Conservation (phyloP, 2,329 filamentous ascomycete species). For the Aspergillus japonicus region DNA sequence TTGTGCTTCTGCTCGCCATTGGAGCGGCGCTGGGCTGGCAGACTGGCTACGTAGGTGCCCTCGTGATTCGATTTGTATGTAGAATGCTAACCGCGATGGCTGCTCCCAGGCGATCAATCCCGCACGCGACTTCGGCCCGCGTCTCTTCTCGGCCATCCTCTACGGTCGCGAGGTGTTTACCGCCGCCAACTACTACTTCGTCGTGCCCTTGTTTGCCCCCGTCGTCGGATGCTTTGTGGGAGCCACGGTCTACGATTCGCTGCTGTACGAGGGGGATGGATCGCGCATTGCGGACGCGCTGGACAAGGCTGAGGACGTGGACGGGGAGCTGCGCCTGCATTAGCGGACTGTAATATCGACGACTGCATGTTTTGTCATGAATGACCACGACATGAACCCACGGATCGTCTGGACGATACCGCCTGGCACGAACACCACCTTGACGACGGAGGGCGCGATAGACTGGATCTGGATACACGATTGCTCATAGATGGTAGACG, state of each 20-base stretch:
- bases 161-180: slow-evolving; percentile 33
- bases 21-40: slow-evolving; percentile 35
- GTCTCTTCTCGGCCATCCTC: slow-evolving; percentile 31
- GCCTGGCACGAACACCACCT: background rate
- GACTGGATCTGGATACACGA: background rate
- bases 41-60: slow-evolving; percentile 32
- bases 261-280: slow-evolving; percentile 31
- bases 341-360: background rate
- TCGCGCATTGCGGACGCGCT: slow-evolving; percentile 31
- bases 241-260: slow-evolving; percentile 26
- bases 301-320: slow-evolving; percentile 22
- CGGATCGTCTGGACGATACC: background rate
- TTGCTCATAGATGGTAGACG: background rate
- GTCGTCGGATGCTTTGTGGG: slow-evolving; percentile 29
- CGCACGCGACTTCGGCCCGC: slow-evolving; percentile 31
- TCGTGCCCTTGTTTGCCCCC: slow-evolving; percentile 30
- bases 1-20: slow-evolving; percentile 29
- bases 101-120: slow-evolving; percentile 30
- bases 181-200: slow-evolving; percentile 28
- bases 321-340: slow-evolving; percentile 24
- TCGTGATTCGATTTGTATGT: background rate
- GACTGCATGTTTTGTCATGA: background rate
- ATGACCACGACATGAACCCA: background rate
- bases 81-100: background rate
- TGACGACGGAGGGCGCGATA: background rate